phyloP scores from a whole-genome alignment of 2,329 filamentous ascomycete species.

The Fusarium domesticum region DNA sequence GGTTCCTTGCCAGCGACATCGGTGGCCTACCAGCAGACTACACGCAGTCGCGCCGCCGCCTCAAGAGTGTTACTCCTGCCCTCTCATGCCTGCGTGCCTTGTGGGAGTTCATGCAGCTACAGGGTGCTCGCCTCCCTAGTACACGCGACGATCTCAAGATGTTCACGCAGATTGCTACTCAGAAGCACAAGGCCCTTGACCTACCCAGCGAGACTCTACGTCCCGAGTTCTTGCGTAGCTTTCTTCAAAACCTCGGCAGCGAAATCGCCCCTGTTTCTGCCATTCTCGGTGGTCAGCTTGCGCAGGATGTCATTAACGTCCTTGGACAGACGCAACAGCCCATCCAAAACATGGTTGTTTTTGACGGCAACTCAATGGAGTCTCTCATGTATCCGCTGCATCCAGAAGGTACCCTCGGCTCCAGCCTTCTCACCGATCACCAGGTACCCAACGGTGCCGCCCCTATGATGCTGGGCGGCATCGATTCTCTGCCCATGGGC shows the following conservation, averaged over 20 bases:
- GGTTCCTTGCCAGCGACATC: slow-evolving; percentile 76
- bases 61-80: slow-evolving; percentile 74
- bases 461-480: slow-evolving; percentile 24
- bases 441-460: slow-evolving; percentile 23
- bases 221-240: slow-evolving; percentile 73
- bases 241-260: slow-evolving; percentile 79
- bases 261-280: slow-evolving; percentile 86
- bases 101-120: slow-evolving; percentile 71
- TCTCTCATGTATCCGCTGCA: slow-evolving; percentile 80
- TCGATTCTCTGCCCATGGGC: slow-evolving; percentile 24
- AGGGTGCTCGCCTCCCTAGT: slow-evolving; percentile 52
- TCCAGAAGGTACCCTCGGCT: slow-evolving; percentile 58
- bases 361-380: slow-evolving; percentile 79
- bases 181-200: slow-evolving; percentile 72
- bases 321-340: slow-evolving; percentile 88
- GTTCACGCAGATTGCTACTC: slow-evolving; percentile 75
- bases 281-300: slow-evolving; percentile 83
- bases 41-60: slow-evolving; percentile 61
- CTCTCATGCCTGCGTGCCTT: slow-evolving; percentile 84
- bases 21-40: slow-evolving; percentile 71
- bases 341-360: slow-evolving; percentile 90
- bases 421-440: slow-evolving; percentile 41
- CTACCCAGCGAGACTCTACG: slow-evolving; percentile 65
- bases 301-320: slow-evolving; percentile 97
- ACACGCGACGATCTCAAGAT: slow-evolving; percentile 64